These are phyloP conservation scores for Alternaria sp. DNA, from an alignment of 2,329 filamentous ascomycete genomes.

Conservation along the genomic window DNA sequence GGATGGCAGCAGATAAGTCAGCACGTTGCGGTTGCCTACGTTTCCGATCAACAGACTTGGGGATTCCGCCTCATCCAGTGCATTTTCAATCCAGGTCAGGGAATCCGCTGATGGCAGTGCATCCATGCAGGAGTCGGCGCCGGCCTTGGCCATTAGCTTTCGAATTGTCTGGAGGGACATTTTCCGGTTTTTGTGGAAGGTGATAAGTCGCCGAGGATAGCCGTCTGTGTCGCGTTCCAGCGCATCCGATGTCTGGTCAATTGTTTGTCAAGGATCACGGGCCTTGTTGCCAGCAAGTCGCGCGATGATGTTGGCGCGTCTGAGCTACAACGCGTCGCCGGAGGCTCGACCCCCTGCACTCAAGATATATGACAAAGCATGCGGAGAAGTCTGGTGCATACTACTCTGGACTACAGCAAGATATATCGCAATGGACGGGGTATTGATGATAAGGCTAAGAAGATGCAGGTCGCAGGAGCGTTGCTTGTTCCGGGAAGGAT, in stretches of 20 bases:
- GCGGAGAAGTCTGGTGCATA: neutral
- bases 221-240: neutral
- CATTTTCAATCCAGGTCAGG: conserved; percentile 8
- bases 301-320: conserved; percentile 1
- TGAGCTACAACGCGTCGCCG: neutral
- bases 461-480: conserved; percentile 2
- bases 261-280: neutral
- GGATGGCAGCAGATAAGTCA: conserved; percentile 7
- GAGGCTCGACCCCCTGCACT: neutral
- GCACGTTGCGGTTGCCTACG: conserved; percentile 1
- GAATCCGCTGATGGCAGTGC: conserved; percentile 6
- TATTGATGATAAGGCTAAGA: neutral
- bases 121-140: conserved; percentile 3
- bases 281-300: neutral
- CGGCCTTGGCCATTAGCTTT: conserved; percentile 3
- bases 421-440: neutral
- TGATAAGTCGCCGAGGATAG: neutral
- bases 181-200: neutral
- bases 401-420: neutral
- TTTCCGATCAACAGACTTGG: conserved; percentile 6
- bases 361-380: neutral
- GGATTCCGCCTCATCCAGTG: neutral
- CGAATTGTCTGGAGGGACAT: conserved; percentile 11
- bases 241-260: neutral
- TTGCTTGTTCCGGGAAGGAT: neutral